phyloP scores from a whole-genome alignment of 306 rosid species.

The Geum urbanum region DNA sequence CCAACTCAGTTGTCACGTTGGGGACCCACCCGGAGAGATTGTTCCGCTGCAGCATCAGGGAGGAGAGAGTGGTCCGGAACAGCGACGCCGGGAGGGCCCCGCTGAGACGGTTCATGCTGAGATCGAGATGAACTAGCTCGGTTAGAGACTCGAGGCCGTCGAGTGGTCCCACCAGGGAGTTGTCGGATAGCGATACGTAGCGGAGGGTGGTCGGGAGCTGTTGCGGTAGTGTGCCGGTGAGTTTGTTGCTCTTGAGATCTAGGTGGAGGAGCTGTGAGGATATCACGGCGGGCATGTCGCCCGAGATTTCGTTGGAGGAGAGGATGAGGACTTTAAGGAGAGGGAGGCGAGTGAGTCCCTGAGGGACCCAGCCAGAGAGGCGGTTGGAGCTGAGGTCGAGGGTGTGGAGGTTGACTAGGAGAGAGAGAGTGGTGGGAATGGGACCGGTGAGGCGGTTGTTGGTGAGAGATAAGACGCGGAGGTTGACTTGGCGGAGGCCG shows the following conservation, averaged over 20 bases:
- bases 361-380: conserved; percentile 55
- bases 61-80: conserved; percentile 39
- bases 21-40: conserved; percentile 61
- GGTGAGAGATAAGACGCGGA: conserved; percentile 63
- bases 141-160: conserved; percentile 45
- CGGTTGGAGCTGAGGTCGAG: conserved; percentile 71
- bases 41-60: conserved; percentile 62
- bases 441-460: conserved; percentile 65
- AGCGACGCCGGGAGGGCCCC: conserved; percentile 67
- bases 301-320: conserved; percentile 47
- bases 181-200: conserved; percentile 53
- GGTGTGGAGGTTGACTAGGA: conserved; percentile 57
- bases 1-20: background rate
- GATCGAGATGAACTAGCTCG: conserved; percentile 51
- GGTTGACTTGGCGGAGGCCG: conserved; percentile 34
- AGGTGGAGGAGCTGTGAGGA: conserved; percentile 53
- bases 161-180: conserved; percentile 56
- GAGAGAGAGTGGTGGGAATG: conserved; percentile 45
- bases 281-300: conserved; percentile 32
- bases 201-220: conserved; percentile 56
- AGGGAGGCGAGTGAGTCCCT: conserved; percentile 38
- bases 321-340: conserved; percentile 51
- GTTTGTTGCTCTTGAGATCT: conserved; percentile 44
- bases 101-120: conserved; percentile 48
- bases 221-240: conserved; percentile 45